A percentile compares a stretch with the other conserved stretches of the same genome.
phyloP scores from a whole-genome alignment of 176 grass and related monocot genomes.

The Oryza glumipatula region DNA sequence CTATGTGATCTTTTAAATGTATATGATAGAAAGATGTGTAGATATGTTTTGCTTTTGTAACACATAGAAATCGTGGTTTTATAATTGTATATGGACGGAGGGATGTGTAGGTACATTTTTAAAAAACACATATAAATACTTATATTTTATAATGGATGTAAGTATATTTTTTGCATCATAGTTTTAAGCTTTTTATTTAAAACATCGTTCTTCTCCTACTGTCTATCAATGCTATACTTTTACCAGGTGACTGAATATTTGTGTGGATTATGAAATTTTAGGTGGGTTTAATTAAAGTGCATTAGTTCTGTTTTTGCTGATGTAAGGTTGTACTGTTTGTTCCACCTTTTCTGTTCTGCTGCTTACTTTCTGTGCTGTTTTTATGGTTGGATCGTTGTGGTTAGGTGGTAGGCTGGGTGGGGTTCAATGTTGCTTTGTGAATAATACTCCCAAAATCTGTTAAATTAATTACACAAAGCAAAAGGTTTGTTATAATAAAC shows the following conservation, averaged over 20 bases:
- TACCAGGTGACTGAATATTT: neutral
- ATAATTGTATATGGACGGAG: too few species aligned
- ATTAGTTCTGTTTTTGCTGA: constrained; percentile 1
- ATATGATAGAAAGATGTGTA: too few species aligned
- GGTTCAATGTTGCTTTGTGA: neutral
- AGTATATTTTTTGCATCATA: neutral
- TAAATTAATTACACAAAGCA: constrained; percentile 2
- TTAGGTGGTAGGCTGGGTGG: constrained; percentile 21
- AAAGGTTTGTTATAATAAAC: neutral
- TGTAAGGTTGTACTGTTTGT: neutral
- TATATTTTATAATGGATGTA: too few species aligned
- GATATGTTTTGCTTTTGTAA: too few species aligned
- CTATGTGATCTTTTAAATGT: too few species aligned
- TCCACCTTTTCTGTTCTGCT: constrained; percentile 4
- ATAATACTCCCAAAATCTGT: neutral
- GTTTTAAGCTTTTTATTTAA: neutral
- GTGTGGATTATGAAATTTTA: neutral
- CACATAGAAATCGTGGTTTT: too few species aligned
- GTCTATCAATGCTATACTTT: neutral
- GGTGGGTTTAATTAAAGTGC: constrained; percentile 2
- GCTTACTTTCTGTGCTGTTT: neutral
- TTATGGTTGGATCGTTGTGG: neutral
- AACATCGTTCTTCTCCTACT: neutral
- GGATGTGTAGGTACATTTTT: too few species aligned
- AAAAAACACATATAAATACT: too few species aligned